Evolutionary conservation across 2,329 filamentous ascomycete species (phyloP), one percentile per base, ranked within the genome.

Genomic region (Botrytis fabae): DNA sequence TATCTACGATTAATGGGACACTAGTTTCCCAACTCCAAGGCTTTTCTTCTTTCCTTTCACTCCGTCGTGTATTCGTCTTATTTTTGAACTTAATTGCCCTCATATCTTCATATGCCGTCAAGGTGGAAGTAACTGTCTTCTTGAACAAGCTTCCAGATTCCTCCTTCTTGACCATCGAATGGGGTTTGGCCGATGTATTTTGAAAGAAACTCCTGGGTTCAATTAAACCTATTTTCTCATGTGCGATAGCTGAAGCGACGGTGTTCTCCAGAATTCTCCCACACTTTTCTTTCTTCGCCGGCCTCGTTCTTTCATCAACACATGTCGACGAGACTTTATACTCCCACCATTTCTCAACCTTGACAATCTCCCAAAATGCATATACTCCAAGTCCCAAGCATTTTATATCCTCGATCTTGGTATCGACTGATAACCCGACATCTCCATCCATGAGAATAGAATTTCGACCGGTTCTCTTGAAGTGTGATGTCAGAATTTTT

Each of bases 301-400:
- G 3, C n/a, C 18, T 4, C 25, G 22, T 32, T 4, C 18, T 25
- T 18, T 32, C 25, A 28, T 42, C 3, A 12, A 16, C 3, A 32
- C 10, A 12, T 5, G n/a, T 28, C n/a, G 48, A n/a, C 14, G 18
- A n/a, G 32, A 68, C 65, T 10, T 18, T 68, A 57, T 57, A 68
- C 65, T 68, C 65, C 65, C 65, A 68, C 65, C 65, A 68, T 25
- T n/a, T 57, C 25, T 57, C 65, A 38, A 68, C 25, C 35, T 42
- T 68, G 2, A 68, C 48, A 57, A 68, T 68, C 10, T 68, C 65
- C 65, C 65, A 68, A 1, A 68, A 68, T 2, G 65, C 48, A 32
- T 57, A 57, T 1, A 68, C 48, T 8, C 35, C 65, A 18, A 68
- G 20, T 12, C 65, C 48, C 18, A 42, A 57, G 6, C 18, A 68